Evolutionary conservation across 768 basidiomycete genomes (phyloP).

Genomic region (Pisolithus marmoratus): DNA sequence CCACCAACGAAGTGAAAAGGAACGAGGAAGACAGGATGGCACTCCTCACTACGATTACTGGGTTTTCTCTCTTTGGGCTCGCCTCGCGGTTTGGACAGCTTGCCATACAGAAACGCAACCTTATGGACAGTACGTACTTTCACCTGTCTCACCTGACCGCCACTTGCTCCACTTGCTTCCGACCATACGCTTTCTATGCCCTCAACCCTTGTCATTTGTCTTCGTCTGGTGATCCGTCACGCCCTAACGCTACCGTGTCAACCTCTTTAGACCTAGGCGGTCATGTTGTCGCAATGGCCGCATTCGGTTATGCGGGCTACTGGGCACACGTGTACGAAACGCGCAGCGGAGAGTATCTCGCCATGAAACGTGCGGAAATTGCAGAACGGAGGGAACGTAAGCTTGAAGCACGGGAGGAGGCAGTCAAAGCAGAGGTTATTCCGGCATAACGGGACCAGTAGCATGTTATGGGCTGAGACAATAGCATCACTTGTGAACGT

Average conservation of each 20-base stretch:
- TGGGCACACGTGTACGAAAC: slow-evolving; percentile 65
- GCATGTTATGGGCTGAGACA: neutral
- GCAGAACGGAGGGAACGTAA: slow-evolving; percentile 40
- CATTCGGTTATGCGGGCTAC: slow-evolving; percentile 72
- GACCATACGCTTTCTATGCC: neutral
- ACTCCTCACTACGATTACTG: slow-evolving; percentile 62
- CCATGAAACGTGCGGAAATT: slow-evolving; percentile 58
- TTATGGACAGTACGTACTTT: slow-evolving; percentile 69
- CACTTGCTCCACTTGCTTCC: neutral
- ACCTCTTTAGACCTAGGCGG: slow-evolving; percentile 57
- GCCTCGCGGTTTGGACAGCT: slow-evolving; percentile 82
- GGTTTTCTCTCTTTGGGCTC: slow-evolving; percentile 79
- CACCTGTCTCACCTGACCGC: neutral
- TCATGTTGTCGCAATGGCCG: slow-evolving; percentile 62
- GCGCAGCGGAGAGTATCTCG: slow-evolving; percentile 54
- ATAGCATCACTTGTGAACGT: neutral
- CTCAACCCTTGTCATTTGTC: neutral
- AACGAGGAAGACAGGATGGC: slow-evolving; percentile 40
- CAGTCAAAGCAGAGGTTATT: slow-evolving; percentile 26
- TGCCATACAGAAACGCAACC: slow-evolving; percentile 73
- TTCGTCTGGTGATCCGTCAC: neutral
- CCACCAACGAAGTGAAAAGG: neutral
- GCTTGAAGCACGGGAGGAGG: slow-evolving; percentile 13
- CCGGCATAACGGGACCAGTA: slow-evolving; percentile 11
- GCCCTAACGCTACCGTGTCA: neutral